Base-by-base conservation (phyloP, 441 rosid species). In the Syzygium malaccense region DNA sequence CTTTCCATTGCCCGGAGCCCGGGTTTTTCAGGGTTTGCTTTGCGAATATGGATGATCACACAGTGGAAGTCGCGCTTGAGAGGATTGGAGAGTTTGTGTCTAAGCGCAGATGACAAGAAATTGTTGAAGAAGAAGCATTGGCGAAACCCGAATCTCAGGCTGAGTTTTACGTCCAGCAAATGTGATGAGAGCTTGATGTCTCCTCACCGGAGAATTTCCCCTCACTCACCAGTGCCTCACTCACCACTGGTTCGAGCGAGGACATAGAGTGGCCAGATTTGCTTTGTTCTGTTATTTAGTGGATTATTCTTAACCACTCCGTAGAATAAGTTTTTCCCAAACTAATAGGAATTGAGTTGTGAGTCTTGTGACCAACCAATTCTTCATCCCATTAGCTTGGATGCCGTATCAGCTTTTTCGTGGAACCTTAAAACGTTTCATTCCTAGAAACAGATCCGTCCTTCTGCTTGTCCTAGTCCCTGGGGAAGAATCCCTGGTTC, bases 1-100 rank as follows among this genome's bases (percentile, higher is more conserved):
- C 96, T 4, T 94, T 95, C 87, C 91, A 71, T 8, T 93, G 96
- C 89, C 54, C 78, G 7, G 96, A 93, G 86, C 95, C 96, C 3
- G 96, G 96, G 25, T 95, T 95, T 93, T 95, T 94, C 86, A 90
- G 96, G 89, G 95, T 94, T 37, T 95, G 96, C 89, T 94, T 94
- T n/a, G 96, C 96, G 2, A 94, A 93, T 86, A 95, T 94, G 94
- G 94, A 94, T 53, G 95, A 94, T 20, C 91, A 91, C 15, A 94
- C 94, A 0, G 92, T 93, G 32, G 89, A 89, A 28, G 89, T 88
- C 20, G 95, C 93, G 15, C 92, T 95, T 2, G 49, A 86, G 8
- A 90, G 97, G 78, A 95, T 95, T 55, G 87, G 58, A 53, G 91
- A 84, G 7, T 92, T 94, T 60, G 95, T 92, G 51, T 15, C 79